Evolutionary conservation across 768 basidiomycete species (phyloP).

Genomic region (Termitomyces sp.): DNA sequence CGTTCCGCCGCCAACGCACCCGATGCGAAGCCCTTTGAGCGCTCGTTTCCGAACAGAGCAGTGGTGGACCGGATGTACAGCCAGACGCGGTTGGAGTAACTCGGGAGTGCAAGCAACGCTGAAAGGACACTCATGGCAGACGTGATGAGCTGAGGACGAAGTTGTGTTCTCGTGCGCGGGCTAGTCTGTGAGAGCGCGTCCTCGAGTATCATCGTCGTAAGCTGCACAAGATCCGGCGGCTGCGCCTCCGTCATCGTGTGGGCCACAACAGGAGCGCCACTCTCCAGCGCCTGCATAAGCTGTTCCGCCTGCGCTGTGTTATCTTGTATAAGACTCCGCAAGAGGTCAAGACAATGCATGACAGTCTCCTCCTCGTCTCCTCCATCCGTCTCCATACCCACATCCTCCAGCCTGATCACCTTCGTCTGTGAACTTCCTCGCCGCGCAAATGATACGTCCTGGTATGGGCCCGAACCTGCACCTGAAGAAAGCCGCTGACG

Average conservation of each 20-base stretch:
- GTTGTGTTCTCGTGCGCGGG: constrained; percentile 30
- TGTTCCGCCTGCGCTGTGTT: constrained; percentile 59
- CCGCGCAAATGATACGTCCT: constrained; percentile 50
- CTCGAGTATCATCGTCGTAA: constrained; percentile 78
- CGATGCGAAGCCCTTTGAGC: constrained; percentile 50
- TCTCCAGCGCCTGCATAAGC: constrained; percentile 65
- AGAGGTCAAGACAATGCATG: constrained; percentile 72
- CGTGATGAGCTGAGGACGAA: constrained; percentile 62
- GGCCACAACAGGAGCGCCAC: constrained; percentile 45
- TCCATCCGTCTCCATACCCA: constrained; percentile 65
- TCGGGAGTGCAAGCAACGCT: constrained; percentile 67
- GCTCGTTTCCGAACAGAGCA: constrained; percentile 68
- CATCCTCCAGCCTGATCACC: constrained; percentile 55
- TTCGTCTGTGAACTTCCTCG: constrained; percentile 33
- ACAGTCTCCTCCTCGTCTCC: constrained; percentile 62
- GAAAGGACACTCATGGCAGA: constrained; percentile 80
- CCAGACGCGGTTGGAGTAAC: constrained; percentile 83
- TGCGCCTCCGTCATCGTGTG: constrained; percentile 48
- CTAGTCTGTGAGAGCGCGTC: constrained; percentile 61
- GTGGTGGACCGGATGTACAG: constrained; percentile 78
- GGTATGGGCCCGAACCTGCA: constrained; percentile 28
- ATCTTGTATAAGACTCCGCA: constrained; percentile 71
- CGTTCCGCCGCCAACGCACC: constrained; percentile 68
- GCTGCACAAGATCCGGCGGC: constrained; percentile 70
- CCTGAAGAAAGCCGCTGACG: constrained; percentile 41